These are phyloP conservation scores for Gaertneriomyces sp. DNA, from an alignment of 192 early-diverging fungal species.

Conservation along the genomic window DNA sequence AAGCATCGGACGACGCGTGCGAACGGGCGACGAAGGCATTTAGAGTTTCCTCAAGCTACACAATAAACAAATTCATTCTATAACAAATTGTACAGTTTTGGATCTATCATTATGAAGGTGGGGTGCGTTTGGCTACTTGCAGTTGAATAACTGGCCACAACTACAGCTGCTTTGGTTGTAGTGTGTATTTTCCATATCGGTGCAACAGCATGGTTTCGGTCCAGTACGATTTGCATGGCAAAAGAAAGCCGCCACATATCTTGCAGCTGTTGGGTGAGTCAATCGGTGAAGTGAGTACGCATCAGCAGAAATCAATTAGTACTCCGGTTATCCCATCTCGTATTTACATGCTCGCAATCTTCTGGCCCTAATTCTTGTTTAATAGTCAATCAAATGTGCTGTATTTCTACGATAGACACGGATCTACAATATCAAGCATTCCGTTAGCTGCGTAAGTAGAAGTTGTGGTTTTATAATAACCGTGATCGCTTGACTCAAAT, in stretches of 20 bases:
- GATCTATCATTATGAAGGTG: too few species aligned
- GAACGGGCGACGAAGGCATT: too few species aligned
- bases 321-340: background rate
- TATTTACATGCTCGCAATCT: background rate
- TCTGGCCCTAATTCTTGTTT: background rate
- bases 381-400: slow-evolving; percentile 21
- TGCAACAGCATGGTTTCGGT: slow-evolving; percentile 20
- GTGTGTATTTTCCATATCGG: slow-evolving; percentile 18
- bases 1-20: too few species aligned
- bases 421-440: slow-evolving; percentile 29
- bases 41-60: too few species aligned
- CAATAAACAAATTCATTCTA: too few species aligned
- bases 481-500: background rate
- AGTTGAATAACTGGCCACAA: too few species aligned
- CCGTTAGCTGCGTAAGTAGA: slow-evolving; percentile 28
- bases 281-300: slow-evolving; percentile 6
- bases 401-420: slow-evolving; percentile 35
- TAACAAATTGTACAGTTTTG: too few species aligned
- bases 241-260: slow-evolving; percentile 25
- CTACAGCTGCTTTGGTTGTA: background rate
- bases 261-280: slow-evolving; percentile 36
- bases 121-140: too few species aligned
- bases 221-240: slow-evolving; percentile 40
- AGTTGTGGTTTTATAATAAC: background rate
- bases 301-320: background rate